A percentile compares a stretch with the other conserved stretches of the same genome.
Evolutionary conservation across 176 grass and related monocot species (phyloP).

Genomic region (Oryza nivara): DNA sequence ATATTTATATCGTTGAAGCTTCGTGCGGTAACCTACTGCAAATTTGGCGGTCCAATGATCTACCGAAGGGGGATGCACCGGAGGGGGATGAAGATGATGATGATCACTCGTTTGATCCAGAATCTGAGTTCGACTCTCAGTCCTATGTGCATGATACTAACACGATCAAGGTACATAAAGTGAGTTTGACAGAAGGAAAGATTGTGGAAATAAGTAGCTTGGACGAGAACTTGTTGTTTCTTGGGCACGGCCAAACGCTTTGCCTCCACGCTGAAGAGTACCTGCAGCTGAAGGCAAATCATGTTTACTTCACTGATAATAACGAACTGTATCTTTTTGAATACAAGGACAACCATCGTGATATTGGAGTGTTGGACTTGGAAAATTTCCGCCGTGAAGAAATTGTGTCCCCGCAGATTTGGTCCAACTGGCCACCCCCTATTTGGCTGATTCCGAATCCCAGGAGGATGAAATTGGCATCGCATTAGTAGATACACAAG

Average conservation of each 20-base stretch:
- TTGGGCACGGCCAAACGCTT: not conserved
- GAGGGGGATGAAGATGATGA: not conserved
- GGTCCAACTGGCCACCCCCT: too few relatives aligned
- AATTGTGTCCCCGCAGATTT: too few relatives aligned
- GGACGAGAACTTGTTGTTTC: not conserved
- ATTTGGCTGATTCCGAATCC: too few relatives aligned
- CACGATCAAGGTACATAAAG: not conserved
- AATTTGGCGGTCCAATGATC: not conserved
- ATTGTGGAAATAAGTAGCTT: not conserved
- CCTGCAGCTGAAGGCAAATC: not conserved
- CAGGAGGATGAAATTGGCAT: too few relatives aligned
- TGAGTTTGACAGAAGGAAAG: not conserved
- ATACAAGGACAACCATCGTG: not conserved
- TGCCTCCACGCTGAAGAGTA: not conserved
- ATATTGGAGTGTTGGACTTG: not conserved
- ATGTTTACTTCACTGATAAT: conserved; percentile 6
- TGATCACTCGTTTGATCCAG: too few relatives aligned
- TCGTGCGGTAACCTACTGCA: not conserved
- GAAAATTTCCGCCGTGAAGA: too few relatives aligned
- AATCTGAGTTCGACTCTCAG: not conserved
- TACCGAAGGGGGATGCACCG: too few relatives aligned
- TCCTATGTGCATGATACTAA: not conserved
- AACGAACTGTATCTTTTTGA: not conserved
- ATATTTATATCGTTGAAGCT: not conserved
- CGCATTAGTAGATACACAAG: too few relatives aligned